Base-by-base conservation (phyloP, 2,329 filamentous ascomycete genomes). In the Escovopsis weberi region DNA sequence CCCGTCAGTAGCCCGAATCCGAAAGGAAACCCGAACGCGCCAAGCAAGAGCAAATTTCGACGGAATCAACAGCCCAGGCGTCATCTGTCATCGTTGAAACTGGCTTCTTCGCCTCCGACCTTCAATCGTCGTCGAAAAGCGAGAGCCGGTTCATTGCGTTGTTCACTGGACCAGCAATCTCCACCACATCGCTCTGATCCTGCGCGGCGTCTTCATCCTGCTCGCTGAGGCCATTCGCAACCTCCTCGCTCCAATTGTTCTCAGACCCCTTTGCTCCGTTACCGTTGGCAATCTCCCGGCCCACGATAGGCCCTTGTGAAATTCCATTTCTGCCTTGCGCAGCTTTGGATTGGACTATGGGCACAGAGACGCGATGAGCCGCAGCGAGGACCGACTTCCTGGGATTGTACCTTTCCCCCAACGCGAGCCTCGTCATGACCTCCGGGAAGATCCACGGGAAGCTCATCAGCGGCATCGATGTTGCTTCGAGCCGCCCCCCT, bases 381-480 rank as follows among this genome's bases (percentile, higher is more conserved):
- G 44, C 50, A 8, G 40, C 50, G 4, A 51, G 34, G 3, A 44
- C 30, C 4, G 48, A 47, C 11, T 48, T 48, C 32, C 48, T 51
- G 9, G 50, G 51, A 26, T 52, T 49, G 38, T 53, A 51, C n/a
- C 42, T 47, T 12, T 47, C 48, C 3, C 55, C 52, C n/a, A 49
- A 49, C 4, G 53, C 59, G 28, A 64, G 52, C 12, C 58, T 54
- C 33, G 58, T 54, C 50, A 64, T 48, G 26, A 86, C 74, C 37
- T 72, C 70, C 11, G 78, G 70, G 49, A 96, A 94, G 2, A 96
- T 66, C 91, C 91, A 98, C 0, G 91, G 89, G 52, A 95, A 96
- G 45, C 82, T 91, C 52, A 95, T 91, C 8, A 96, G 66, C 0
- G 91, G 89, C 69, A 87, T 81, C 2, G 65, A 63, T 8, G 66